Evolutionary conservation across 768 basidiomycete species (phyloP), one percentile per base, ranked within the genome.

Genomic region (Pholiota conissans): DNA sequence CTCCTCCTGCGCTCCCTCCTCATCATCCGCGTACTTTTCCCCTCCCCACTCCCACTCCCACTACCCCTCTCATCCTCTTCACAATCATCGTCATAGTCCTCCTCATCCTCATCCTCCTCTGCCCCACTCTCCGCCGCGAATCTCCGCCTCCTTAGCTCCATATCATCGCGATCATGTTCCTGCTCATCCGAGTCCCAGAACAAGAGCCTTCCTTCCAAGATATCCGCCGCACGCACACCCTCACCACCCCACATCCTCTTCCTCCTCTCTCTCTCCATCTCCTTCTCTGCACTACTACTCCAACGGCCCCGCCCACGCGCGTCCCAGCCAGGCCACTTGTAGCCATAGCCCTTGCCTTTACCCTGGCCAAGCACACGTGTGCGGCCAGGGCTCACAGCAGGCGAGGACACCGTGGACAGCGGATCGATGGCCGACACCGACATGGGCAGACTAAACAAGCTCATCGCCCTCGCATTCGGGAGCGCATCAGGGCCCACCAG

Each of bases 391-490:
- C 79, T 80, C 11, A 78, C 76, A 35, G 74, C 72, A 14, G 53
- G 53, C 20, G 53, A 54, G n/a, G 53, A 54, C 9, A 91, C 79
- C 7, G 87, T 91, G n/a, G 86, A 90, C 66, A 87, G 72, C 49
- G 90, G 90, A 58, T 91, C 81, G 72, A 91, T 87, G 10, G 84
- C 82, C 26, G 83, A 82, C 39, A 88, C 79, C 18, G 77, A 79
- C 57, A 76, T 70, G 7, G 90, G 91, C 61, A 85, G 81, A 63
- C 76, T 82, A 76, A 91, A 89, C 45, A 89, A 76, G 58, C 78
- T 75, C 84, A 91, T 88, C 22, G 89, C 88, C 55, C 84, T 84
- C n/a, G 84, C 83, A 55, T 90, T 92, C 26, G 86, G 88, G 5
- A 90, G 75, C 55, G 87, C 84, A 58, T 85, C 81, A 8, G 84